phyloP scores from a whole-genome alignment of 2,329 filamentous ascomycete genomes.

The Clarireedia sp. region DNA sequence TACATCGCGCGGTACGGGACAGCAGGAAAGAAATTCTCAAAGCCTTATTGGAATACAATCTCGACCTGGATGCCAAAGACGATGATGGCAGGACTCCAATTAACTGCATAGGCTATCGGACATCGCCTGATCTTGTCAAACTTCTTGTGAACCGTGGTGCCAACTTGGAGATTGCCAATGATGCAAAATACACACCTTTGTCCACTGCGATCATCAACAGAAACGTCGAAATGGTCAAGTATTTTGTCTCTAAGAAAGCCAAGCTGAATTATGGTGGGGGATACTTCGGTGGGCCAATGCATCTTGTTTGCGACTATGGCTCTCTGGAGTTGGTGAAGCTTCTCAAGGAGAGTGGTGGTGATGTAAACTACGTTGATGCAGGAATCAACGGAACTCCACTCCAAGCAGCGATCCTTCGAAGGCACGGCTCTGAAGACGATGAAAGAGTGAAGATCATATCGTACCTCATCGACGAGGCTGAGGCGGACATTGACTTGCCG shows the following conservation, averaged over 20 bases:
- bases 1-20: background rate
- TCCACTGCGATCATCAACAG: background rate
- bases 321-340: background rate
- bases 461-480: background rate
- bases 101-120: background rate
- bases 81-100: background rate
- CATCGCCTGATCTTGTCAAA: background rate
- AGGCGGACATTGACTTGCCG: background rate
- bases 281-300: background rate
- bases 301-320: background rate
- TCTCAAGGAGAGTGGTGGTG: background rate
- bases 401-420: background rate
- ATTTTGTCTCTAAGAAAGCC: background rate
- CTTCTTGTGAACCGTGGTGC: background rate
- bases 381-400: background rate
- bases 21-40: too few relatives aligned
- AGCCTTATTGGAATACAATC: background rate
- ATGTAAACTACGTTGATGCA: background rate
- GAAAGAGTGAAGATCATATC: background rate
- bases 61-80: background rate
- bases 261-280: background rate
- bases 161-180: background rate
- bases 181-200: background rate
- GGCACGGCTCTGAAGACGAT: background rate
- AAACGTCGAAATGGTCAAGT: background rate